Percentiles rank a stretch among this genome's conserved stretches.
Evolutionary conservation across 2,329 filamentous ascomycete species (phyloP).

Genomic region (Ophiobolus disseminans): DNA sequence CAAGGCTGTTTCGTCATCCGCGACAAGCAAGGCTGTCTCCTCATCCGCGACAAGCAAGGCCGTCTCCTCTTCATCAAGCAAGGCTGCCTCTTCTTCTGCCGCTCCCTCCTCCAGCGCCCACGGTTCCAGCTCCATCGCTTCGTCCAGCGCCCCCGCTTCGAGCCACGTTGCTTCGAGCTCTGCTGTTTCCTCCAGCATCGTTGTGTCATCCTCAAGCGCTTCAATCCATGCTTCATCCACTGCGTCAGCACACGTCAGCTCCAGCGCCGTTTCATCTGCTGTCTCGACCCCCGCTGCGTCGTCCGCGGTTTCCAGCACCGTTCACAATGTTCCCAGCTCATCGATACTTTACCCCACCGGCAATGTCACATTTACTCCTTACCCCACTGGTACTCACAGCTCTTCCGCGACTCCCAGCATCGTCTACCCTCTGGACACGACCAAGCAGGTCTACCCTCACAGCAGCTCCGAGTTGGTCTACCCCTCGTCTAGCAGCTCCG

Average conservation of each 20-base stretch:
- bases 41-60: background rate
- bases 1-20: background rate
- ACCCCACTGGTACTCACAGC: constrained; percentile 1
- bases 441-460: background rate
- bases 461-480: background rate
- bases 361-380: background rate
- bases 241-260: background rate
- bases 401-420: background rate
- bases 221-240: background rate
- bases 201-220: background rate
- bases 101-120: background rate
- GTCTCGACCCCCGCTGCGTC: background rate
- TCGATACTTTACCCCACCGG: background rate
- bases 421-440: background rate
- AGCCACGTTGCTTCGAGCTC: background rate
- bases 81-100: background rate
- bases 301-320: background rate
- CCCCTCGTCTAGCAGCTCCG: background rate
- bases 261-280: background rate
- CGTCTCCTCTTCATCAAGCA: too few species aligned
- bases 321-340: background rate
- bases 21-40: background rate
- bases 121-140: background rate
- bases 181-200: background rate
- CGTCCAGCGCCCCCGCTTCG: background rate